These are phyloP conservation scores for Tetrahymena elliotti DNA, from an alignment of 73 alveolate species.

Conservation along the genomic window DNA sequence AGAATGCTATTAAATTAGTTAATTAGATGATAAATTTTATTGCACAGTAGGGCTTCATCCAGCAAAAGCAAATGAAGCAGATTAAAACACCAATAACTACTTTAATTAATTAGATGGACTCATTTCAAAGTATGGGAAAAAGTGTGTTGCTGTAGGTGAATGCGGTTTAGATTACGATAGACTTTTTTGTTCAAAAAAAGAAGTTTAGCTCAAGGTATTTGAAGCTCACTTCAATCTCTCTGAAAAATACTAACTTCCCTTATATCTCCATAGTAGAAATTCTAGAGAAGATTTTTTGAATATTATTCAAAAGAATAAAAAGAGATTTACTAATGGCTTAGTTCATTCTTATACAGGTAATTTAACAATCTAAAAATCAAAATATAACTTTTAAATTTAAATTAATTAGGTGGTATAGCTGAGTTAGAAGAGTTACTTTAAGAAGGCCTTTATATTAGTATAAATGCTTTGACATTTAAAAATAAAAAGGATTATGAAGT, in stretches of 20 bases:
- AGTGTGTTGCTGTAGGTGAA: conserved; percentile 91
- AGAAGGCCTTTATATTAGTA: conserved; percentile 80
- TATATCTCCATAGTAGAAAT: conserved; percentile 90
- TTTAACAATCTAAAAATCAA: not conserved
- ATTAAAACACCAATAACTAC: conserved; percentile 47
- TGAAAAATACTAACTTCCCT: conserved; percentile 80
- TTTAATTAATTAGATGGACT: not conserved
- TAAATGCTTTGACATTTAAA: conserved; percentile 91
- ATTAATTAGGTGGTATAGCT: conserved; percentile 28
- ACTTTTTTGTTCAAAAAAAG: conserved; percentile 83
- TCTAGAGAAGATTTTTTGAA: conserved; percentile 87
- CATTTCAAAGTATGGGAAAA: conserved; percentile 32
- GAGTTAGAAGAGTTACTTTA: conserved; percentile 72
- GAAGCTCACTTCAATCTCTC: conserved; percentile 94
- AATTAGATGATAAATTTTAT: conserved; percentile 57
- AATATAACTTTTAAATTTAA: not conserved
- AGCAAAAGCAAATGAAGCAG: conserved; percentile 72
- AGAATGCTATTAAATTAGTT: conserved; percentile 57
- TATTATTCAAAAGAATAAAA: conserved; percentile 78
- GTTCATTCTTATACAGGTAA: conserved; percentile 95
- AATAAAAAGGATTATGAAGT: conserved; percentile 82
- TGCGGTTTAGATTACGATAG: conserved; percentile 98
- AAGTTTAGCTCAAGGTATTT: conserved; percentile 78
- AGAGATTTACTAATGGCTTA: conserved; percentile 82
- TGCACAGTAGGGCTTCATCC: conserved; percentile 96